A percentile compares a stretch with the other conserved stretches of the same genome.
These are phyloP conservation scores for Curvularia sp. DNA, from an alignment of 2,329 filamentous ascomycete species.

Conservation along the genomic window DNA sequence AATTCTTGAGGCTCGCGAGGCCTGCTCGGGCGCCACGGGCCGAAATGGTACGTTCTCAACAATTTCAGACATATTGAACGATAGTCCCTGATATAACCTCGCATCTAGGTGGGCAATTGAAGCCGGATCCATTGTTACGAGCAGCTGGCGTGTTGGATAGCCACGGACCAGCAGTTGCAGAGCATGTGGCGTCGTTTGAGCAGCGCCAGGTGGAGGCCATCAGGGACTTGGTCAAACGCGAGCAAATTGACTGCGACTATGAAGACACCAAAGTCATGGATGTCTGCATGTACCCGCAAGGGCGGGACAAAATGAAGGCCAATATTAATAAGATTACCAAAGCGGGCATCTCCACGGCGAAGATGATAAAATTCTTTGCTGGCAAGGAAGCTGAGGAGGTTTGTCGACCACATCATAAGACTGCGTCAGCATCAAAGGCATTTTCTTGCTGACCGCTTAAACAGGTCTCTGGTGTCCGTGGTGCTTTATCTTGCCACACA, in stretches of 20 bases:
- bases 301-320: conserved; percentile 16
- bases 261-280: conserved; percentile 23
- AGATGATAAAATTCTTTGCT: conserved; percentile 9
- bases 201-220: conserved; percentile 18
- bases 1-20: conserved; percentile 59
- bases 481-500: conserved; percentile 20
- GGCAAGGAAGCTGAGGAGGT: conserved; percentile 21
- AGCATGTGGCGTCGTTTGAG: conserved; percentile 24
- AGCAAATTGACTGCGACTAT: conserved; percentile 22
- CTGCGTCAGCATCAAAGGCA: background rate
- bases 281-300: conserved; percentile 12
- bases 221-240: conserved; percentile 18
- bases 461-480: conserved; percentile 19
- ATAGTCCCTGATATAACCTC: background rate
- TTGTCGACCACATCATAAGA: background rate
- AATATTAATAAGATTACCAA: conserved; percentile 9
- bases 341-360: conserved; percentile 18
- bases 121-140: conserved; percentile 49
- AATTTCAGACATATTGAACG: background rate
- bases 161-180: conserved; percentile 19
- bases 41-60: conserved; percentile 56
- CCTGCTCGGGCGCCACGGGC: conserved; percentile 62
- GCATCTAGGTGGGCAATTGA: conserved; percentile 18
- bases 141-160: conserved; percentile 18
- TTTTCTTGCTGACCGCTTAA: background rate